A percentile compares a stretch with the other conserved stretches of the same genome.
phyloP scores from a whole-genome alignment of 768 basidiomycete genomes.

The Suillus alpinus region DNA sequence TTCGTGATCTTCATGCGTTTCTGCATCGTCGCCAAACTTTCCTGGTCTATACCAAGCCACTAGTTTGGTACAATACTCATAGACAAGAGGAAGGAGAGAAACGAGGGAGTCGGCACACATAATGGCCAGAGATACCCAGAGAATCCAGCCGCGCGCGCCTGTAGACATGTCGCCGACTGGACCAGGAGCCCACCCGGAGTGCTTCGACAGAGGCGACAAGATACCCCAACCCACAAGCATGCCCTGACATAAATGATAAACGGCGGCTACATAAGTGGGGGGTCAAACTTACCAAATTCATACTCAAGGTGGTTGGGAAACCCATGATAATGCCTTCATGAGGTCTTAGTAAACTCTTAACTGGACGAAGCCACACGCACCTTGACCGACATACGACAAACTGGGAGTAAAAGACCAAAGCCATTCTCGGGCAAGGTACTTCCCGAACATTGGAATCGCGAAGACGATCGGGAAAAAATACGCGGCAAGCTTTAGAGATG shows the following conservation, averaged over 20 bases:
- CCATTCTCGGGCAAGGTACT: constrained; percentile 82
- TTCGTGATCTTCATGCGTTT: constrained; percentile 51
- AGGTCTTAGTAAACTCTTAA: constrained; percentile 6
- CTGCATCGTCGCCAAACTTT: constrained; percentile 21
- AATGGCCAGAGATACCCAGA: constrained; percentile 94
- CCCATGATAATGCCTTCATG: constrained; percentile 91
- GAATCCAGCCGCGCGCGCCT: constrained; percentile 93
- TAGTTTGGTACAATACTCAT: constrained; percentile 46
- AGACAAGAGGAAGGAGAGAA: constrained; percentile 74
- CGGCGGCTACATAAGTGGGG: constrained; percentile 4
- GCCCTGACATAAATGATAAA: constrained; percentile 46
- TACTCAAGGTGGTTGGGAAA: constrained; percentile 88
- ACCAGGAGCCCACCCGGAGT: constrained; percentile 89
- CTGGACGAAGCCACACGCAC: constrained; percentile 24
- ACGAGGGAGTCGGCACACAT: constrained; percentile 93
- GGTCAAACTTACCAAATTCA: constrained; percentile 65
- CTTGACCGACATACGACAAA: constrained; percentile 91
- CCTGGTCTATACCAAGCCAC: constrained; percentile 25
- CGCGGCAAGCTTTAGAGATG: constrained; percentile 58
- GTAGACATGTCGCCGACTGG: constrained; percentile 82
- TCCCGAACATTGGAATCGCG: constrained; percentile 82
- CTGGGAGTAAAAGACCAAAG: constrained; percentile 93
- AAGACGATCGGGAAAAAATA: constrained; percentile 91
- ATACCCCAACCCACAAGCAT: constrained; percentile 98
- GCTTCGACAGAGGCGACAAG: constrained; percentile 84